Percentiles rank a stretch among this genome's conserved stretches.
Evolutionary conservation across 2,329 filamentous ascomycete species (phyloP).

Genomic region (Xylariaceae sp.): DNA sequence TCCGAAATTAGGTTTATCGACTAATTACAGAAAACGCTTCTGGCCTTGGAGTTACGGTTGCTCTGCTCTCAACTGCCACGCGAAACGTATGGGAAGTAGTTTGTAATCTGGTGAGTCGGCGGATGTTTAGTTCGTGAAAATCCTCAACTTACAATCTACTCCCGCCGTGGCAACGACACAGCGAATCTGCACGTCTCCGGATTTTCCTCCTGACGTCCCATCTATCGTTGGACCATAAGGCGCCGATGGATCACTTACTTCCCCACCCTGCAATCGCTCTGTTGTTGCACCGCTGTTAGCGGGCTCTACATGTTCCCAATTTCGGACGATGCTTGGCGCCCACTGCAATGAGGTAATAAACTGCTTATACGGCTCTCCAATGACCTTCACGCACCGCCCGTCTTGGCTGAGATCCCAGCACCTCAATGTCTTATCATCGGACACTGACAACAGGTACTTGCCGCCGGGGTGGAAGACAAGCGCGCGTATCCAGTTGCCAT

Average conservation of each 20-base stretch:
- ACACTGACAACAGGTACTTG: slow-evolving; percentile 84
- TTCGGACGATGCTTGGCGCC: slow-evolving; percentile 76
- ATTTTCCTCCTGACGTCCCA: slow-evolving; percentile 46
- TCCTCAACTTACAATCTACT: slow-evolving; percentile 79
- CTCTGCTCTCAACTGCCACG: no score
- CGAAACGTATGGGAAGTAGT: no score
- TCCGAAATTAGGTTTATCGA: no score
- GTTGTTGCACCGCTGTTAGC: slow-evolving; percentile 46
- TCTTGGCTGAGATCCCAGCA: slow-evolving; percentile 95
- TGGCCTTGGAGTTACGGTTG: no score
- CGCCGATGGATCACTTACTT: slow-evolving; percentile 34
- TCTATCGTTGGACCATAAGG: slow-evolving; percentile 21
- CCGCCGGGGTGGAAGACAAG: slow-evolving; percentile 90
- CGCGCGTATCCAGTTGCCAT: slow-evolving; percentile 92
- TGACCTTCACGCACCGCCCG: slow-evolving; percentile 83
- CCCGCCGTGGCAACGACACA: slow-evolving; percentile 88
- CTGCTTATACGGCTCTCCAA: slow-evolving; percentile 78
- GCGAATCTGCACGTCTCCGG: slow-evolving; percentile 68
- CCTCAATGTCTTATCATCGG: slow-evolving; percentile 89
- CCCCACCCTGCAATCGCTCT: slow-evolving; percentile 54
- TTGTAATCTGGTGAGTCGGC: no score
- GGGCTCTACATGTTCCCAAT: slow-evolving; percentile 47
- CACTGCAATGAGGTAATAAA: slow-evolving; percentile 88
- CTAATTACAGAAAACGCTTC: no score
- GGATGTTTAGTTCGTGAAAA: slow-evolving; percentile 72